A percentile compares a stretch with the other conserved stretches of the same genome.
Evolutionary conservation across 805 yeast species (phyloP).

Genomic region (Metschnikowia gruessii): DNA sequence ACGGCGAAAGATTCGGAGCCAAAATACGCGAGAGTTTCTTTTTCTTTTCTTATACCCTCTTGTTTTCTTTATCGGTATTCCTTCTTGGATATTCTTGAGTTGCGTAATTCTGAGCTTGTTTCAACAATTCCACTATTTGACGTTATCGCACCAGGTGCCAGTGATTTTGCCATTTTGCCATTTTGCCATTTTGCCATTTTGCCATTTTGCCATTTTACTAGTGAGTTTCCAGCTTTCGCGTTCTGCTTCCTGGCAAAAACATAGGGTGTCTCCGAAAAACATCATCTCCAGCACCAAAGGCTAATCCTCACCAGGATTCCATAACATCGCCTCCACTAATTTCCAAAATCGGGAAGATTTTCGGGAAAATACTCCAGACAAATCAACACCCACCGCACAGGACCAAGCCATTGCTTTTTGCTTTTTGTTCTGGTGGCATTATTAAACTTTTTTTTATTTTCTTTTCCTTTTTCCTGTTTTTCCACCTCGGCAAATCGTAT

Average conservation of each 20-base stretch:
- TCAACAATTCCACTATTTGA: background rate
- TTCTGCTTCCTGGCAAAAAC: background rate
- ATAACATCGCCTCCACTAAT: too few relatives aligned
- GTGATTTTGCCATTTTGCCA: too few relatives aligned
- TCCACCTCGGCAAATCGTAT: background rate
- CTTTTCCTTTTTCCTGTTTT: background rate
- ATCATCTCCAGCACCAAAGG: background rate
- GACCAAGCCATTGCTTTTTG: too few relatives aligned
- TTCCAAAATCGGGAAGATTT: background rate
- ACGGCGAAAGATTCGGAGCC: background rate
- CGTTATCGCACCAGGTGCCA: background rate
- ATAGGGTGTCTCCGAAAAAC: background rate
- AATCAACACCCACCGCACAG: background rate
- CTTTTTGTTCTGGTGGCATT: background rate
- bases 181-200: too few relatives aligned
- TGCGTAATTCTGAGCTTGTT: background rate
- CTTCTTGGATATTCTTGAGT: too few relatives aligned
- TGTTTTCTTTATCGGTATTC: too few relatives aligned
- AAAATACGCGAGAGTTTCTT: background rate
- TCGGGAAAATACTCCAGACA: background rate
- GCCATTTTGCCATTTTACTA: too few relatives aligned
- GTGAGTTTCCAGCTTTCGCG: conserved; percentile 3
- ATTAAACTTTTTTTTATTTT: background rate
- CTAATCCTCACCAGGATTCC: background rate
- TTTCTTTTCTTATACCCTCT: too few relatives aligned